These are phyloP conservation scores for Zea luxurians DNA, from an alignment of 176 grass and related monocot genomes.

Conservation along the genomic window DNA sequence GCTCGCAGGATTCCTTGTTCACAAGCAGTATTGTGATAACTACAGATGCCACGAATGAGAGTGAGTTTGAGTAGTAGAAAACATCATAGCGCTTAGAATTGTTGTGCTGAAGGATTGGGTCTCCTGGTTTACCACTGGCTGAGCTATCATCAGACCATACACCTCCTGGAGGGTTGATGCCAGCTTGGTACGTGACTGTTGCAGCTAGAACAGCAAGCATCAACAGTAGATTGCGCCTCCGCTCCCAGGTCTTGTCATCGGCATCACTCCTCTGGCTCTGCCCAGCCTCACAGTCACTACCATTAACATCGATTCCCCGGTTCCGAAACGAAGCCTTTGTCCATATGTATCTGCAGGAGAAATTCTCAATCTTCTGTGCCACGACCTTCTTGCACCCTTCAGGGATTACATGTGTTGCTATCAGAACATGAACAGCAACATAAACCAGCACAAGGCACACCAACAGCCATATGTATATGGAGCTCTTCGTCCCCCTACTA, in stretches of 20 bases:
- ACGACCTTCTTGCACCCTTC: background rate
- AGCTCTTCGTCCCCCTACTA: conserved; percentile 18
- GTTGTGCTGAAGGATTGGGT: conserved; percentile 37
- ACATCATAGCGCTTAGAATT: conserved; percentile 27
- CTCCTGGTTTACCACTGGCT: background rate
- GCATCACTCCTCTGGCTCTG: background rate
- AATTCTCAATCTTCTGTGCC: background rate
- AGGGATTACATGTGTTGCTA: conserved; percentile 41
- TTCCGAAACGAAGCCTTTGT: background rate
- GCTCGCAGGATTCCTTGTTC: conserved; percentile 43
- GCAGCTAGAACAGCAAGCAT: conserved; percentile 38
- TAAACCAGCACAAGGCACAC: conserved; percentile 26
- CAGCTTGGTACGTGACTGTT: conserved; percentile 52
- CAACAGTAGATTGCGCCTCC: conserved; percentile 32
- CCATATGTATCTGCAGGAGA: conserved; percentile 5
- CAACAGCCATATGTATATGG: conserved; percentile 6
- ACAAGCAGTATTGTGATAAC: conserved; percentile 45
- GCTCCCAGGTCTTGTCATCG: conserved; percentile 33
- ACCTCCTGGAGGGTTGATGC: conserved; percentile 49
- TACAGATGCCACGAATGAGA: conserved; percentile 41
- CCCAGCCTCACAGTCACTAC: background rate
- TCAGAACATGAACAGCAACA: conserved; percentile 35
- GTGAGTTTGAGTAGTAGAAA: conserved; percentile 50
- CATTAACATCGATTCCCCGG: background rate
- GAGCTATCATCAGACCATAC: conserved; percentile 40